These are phyloP conservation scores for Moesziomyces aphidis DNA, from an alignment of 1,284 basidiomycete genomes.

Conservation along the genomic window DNA sequence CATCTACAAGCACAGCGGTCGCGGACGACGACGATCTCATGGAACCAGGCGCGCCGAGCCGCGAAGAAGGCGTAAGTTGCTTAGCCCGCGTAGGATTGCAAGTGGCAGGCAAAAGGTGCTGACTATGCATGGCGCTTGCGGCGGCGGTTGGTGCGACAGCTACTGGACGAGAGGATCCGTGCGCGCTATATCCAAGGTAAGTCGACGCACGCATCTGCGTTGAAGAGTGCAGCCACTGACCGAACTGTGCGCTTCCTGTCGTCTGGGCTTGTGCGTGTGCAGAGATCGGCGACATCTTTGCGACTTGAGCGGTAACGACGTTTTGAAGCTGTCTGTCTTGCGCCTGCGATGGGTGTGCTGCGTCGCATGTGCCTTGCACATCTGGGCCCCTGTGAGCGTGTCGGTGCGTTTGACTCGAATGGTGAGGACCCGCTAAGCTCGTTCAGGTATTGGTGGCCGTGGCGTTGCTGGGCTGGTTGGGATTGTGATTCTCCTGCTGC, in stretches of 20 bases:
- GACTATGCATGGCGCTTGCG: background rate
- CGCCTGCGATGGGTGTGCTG: no score
- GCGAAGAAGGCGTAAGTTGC: constrained; percentile 26
- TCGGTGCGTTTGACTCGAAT: no score
- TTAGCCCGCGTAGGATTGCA: background rate
- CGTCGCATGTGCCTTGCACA: background rate
- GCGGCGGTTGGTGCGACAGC: background rate
- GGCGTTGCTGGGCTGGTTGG: constrained; percentile 26
- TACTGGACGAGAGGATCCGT: constrained; percentile 54
- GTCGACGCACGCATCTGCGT: background rate
- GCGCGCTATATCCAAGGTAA: constrained; percentile 54
- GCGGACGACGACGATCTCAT: constrained; percentile 24
- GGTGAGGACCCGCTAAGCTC: background rate
- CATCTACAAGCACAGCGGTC: background rate
- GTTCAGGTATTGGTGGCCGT: constrained; percentile 20
- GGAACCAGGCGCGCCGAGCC: constrained; percentile 20
- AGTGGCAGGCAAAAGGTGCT: background rate
- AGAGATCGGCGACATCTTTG: constrained; percentile 59
- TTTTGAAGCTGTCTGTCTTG: no score
- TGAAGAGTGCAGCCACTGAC: background rate
- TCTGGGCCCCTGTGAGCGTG: no score
- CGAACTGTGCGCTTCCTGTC: background rate
- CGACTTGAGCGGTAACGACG: background rate
- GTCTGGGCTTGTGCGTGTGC: background rate
- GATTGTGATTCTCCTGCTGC: constrained; percentile 52